These are phyloP conservation scores for Groenewaldozyma tartarivorans DNA, from an alignment of 805 yeast species.

Conservation along the genomic window DNA sequence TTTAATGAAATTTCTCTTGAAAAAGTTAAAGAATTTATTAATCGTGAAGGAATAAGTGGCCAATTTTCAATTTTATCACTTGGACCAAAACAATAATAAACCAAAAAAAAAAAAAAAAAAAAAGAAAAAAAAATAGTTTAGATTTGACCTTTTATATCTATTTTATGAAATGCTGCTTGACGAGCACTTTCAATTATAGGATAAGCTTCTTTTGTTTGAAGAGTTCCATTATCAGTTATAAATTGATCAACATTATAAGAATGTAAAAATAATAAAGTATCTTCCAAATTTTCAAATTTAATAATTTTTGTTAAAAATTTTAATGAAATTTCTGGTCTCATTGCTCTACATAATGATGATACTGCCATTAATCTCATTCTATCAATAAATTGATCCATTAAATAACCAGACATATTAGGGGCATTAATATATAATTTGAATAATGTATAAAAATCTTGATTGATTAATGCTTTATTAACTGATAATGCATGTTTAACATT, in stretches of 20 bases:
- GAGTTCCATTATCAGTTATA: constrained; percentile 11
- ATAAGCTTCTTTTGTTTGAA: constrained; percentile 21
- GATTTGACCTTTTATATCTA: constrained; percentile 86
- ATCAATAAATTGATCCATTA: constrained; percentile 45
- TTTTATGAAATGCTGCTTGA: constrained; percentile 38
- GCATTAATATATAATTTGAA: constrained; percentile 36
- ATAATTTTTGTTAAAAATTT: constrained; percentile 18
- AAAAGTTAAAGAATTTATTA: constrained; percentile 60
- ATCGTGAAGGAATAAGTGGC: constrained; percentile 27
- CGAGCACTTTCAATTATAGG: constrained; percentile 30
- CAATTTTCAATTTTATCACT: constrained; percentile 73
- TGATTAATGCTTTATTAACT: constrained; percentile 27
- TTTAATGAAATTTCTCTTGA: constrained; percentile 39
- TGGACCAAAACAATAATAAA: constrained; percentile 28
- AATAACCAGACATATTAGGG: constrained; percentile 34
- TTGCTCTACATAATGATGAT: constrained; percentile 46
- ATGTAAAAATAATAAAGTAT: constrained; percentile 35
- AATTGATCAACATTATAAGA: constrained; percentile 31
- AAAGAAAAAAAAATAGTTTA: constrained; percentile 8
- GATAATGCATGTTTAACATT: constrained; percentile 29
- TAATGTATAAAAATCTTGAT: constrained; percentile 45
- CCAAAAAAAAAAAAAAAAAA: neutral
- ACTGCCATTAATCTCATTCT: constrained; percentile 52
- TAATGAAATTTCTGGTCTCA: constrained; percentile 27
- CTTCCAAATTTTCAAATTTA: constrained; percentile 31